Evolutionary conservation across 2,329 filamentous ascomycete species (phyloP).

Genomic region (Trichoderma arundinaceum): DNA sequence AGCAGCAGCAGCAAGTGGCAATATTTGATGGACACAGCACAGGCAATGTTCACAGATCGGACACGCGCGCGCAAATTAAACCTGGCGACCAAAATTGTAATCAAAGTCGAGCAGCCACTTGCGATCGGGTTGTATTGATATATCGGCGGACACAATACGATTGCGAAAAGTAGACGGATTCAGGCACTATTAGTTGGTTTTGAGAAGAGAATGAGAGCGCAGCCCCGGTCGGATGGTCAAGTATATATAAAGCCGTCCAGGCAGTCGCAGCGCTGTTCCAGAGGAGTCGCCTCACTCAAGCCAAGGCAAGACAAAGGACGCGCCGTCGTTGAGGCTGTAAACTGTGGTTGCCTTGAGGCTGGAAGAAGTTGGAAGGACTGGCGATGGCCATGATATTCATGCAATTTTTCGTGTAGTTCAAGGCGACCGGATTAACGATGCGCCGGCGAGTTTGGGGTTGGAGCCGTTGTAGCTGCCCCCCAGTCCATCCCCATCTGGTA

Average conservation of each 20-base stretch:
- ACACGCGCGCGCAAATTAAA: constrained; percentile 21
- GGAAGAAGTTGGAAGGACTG: constrained; percentile 28
- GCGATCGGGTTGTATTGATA: constrained; percentile 23
- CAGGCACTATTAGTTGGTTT: constrained; percentile 20
- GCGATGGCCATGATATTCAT: constrained; percentile 23
- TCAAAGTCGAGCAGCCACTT: constrained; percentile 21
- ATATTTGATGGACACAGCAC: constrained; percentile 24
- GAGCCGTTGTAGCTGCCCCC: not conserved
- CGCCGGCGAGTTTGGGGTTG: constrained; percentile 19
- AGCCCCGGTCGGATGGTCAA: not conserved
- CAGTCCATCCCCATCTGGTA: not conserved
- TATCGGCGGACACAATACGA: constrained; percentile 20
- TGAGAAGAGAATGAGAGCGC: constrained; percentile 14
- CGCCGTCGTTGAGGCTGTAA: constrained; percentile 11
- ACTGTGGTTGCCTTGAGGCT: constrained; percentile 15
- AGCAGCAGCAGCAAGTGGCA: constrained; percentile 14
- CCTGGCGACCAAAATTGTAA: constrained; percentile 6
- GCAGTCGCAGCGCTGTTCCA: constrained; percentile 23
- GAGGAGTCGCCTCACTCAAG: constrained; percentile 26
- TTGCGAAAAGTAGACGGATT: constrained; percentile 10
- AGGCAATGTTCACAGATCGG: constrained; percentile 29
- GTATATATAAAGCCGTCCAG: constrained; percentile 7
- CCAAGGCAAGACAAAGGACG: constrained; percentile 10
- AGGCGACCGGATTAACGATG: constrained; percentile 28
- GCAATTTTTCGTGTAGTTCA: constrained; percentile 32